Evolutionary conservation across 805 yeast genomes (phyloP), one percentile per base, ranked within the genome.

Genomic region (Metschnikowia cerradonensis): DNA sequence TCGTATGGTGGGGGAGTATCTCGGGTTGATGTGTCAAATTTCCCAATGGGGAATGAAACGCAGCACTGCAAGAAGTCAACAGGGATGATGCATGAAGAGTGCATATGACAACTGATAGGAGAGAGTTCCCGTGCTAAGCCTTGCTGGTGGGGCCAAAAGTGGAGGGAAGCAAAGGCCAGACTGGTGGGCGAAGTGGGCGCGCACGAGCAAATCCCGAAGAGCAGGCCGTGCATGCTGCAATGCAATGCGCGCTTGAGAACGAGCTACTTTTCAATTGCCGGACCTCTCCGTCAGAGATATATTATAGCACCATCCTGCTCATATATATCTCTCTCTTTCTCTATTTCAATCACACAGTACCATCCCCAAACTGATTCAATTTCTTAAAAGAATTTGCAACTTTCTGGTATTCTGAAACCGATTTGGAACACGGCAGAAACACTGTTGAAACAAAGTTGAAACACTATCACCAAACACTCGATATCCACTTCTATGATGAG

Each of bases 181-280:
- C 3, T 17, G 23, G 33, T 15, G 15, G 8, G 23, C 30, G 30
- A 8, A 22, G 47, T 23, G 17, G 26, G 23, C 34, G 40, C 30
- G 31, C 17, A 15, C 10, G 15, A 7, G 20, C 47, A 31, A 26
- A 35, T 3, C 15, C 47, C 47, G 47, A 30, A 11, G 17, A 35
- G 47, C 41, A 34, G 40, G 32, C 5, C 22, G 17, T 44, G 41
- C 41, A 34, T 32, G 39, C 2, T 13, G 40, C 10, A 22, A 17
- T 15, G 47, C 40, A 34, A 22, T 44, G 47, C 41, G 17, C 26
- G 15, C 13, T 13, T 8, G 30, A 3, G 22, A 40, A 5, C 22
- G n/a, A 22, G 37, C 47, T 23, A 33, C 33, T 23, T 14, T 22
- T 35, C 47, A 44, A 34, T 15, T 35, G n/a, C 47, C 47, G 47